Evolutionary conservation across 805 yeast species (phyloP), one percentile per base, ranked within the genome.

Genomic region (Candida dajiaensis): DNA sequence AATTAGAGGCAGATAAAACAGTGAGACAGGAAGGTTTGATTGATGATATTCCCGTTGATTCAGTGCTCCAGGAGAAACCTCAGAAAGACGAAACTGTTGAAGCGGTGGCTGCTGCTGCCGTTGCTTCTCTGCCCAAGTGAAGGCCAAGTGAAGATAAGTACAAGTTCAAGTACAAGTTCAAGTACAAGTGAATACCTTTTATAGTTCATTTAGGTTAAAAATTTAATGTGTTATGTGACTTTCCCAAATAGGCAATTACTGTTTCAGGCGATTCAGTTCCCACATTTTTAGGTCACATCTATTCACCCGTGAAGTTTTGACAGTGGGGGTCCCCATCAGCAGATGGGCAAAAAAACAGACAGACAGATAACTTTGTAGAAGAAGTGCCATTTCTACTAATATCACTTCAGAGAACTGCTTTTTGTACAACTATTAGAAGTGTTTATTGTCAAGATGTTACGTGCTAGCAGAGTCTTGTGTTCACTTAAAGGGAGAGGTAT

Each of bases 1-100:
- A 61, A 0, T 18, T 51, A 4, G 60, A 54, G n/a, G 28, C 38
- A 4, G 43, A 33, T 4, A 28, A 45, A 33, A 13, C 31, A 4
- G 36, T 33, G 20, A 33, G 36, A 16, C 36, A 33, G 13, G 36
- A 33, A 16, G 36, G 16, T 16, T 8, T 33, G 8, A 33, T 33
- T 16, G 36, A 33, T 9, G 36, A 33, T 12, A 33, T 33, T 16
- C 36, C 36, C 11, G 36, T 33, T 2, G 36, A 33, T 12, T 16
- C 36, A 12, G 36, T 18, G 18, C 36, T 33, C 19, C 36, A 33
- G 20, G 36, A 33, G 36, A 33, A 33, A 12, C 20, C 20, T 2
- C 18, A 16, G 12, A 33, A 33, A 16, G 36, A 33, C 20, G 36
- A 33, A 16, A 16, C 36, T 16, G 36, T 33, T 7, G 36, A 33